These are phyloP conservation scores for Beverwykella pulmonaria DNA, from an alignment of 495 filamentous ascomycete genomes.

Conservation along the genomic window DNA sequence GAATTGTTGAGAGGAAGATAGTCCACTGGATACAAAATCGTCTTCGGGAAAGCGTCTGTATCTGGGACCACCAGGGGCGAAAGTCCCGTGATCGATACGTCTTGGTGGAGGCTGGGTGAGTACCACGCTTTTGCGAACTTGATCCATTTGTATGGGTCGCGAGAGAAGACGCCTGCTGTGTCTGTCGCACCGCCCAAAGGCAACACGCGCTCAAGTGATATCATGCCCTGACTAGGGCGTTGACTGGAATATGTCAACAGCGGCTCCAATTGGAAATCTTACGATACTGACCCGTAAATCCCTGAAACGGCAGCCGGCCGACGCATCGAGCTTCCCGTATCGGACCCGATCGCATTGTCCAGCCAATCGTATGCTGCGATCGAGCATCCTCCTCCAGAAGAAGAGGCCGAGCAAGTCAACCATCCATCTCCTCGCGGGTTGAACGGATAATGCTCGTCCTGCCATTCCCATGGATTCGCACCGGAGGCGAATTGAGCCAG, in stretches of 20 bases:
- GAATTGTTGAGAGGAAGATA: slow-evolving; percentile 48
- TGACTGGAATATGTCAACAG: slow-evolving; percentile 10
- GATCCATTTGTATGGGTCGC: slow-evolving; percentile 46
- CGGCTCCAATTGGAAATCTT: not conserved
- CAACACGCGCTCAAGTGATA: slow-evolving; percentile 37
- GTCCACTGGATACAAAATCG: slow-evolving; percentile 46
- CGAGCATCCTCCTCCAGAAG: slow-evolving; percentile 35
- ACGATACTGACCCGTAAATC: slow-evolving; percentile 31
- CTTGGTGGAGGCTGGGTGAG: slow-evolving; percentile 43
- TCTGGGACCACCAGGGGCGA: slow-evolving; percentile 43
- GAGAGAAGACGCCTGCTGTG: slow-evolving; percentile 46
- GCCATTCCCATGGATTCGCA: slow-evolving; percentile 38
- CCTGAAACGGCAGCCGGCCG: slow-evolving; percentile 40
- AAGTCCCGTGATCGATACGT: slow-evolving; percentile 43
- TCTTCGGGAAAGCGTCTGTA: slow-evolving; percentile 43
- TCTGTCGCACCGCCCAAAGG: slow-evolving; percentile 40
- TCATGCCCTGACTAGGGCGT: slow-evolving; percentile 41
- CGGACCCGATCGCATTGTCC: slow-evolving; percentile 39
- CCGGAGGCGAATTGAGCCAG: slow-evolving; percentile 40
- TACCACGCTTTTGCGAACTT: slow-evolving; percentile 50
- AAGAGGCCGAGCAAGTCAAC: slow-evolving; percentile 37
- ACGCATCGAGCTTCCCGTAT: slow-evolving; percentile 42
- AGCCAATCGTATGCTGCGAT: slow-evolving; percentile 39
- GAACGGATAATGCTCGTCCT: slow-evolving; percentile 38
- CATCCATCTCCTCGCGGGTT: slow-evolving; percentile 37